Evolutionary conservation across 768 basidiomycete genomes (phyloP), one percentile per base, ranked within the genome.

Genomic region (Lentinula edodes): DNA sequence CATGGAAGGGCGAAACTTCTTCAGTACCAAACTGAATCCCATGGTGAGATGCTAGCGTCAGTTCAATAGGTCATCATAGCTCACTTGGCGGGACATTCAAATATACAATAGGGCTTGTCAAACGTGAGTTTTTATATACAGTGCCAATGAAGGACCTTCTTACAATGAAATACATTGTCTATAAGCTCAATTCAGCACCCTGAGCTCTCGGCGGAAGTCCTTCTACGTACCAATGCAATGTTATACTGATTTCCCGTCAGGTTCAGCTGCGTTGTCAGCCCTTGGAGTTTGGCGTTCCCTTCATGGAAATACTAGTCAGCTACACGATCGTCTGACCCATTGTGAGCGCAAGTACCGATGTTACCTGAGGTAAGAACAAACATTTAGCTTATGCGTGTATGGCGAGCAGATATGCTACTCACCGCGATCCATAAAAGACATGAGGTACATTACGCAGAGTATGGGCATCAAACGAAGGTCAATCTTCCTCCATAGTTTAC

Each of bases 141-240:
- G 34, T 28, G 28, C 28, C 6, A 20, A 41, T 56, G 23, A 39
- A 32, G 16, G 32, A 23, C 16, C 13, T 1, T 71, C 84, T 59
- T 66, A 88, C 87, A 45, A 90, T 80, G 68, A 88, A 89, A 66
- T 81, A 90, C 82, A 86, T 85, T 0, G 86, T 88, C 87, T 89
- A 57, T 32, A 35, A 35, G 8, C 20, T 34, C 28, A 58, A 20
- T 5, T 35, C 51, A n/a, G 51, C 8, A 15, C 16, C 32, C 20
- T 23, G 18, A 59, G n/a, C 28, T 28, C 28, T 28, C 28, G 28
- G 28, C 18, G 9, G n/a, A 16, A 34, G 32, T 16, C 41, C 45
- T 12, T 46, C 16, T 7, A 67, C 76, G 15, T 51, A 88, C 88
- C 68, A 90, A 69, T 0, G 86, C 86, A 42, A 88, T 82, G 63